Evolutionary conservation across 2,329 filamentous ascomycete species (phyloP).

Genomic region (Epichloe uncinata): DNA sequence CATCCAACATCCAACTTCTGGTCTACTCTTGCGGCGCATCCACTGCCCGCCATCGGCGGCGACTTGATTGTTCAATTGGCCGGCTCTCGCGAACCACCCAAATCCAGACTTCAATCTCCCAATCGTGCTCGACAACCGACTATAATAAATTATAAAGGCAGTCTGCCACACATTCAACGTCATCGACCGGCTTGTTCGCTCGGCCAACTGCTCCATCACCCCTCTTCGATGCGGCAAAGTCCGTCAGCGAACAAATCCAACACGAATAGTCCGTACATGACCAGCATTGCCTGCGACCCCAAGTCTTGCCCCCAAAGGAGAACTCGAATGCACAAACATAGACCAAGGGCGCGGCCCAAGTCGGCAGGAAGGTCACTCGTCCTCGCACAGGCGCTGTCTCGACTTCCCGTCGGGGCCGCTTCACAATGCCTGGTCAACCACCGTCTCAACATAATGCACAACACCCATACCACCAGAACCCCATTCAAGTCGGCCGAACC

Average conservation of each 20-base stretch:
- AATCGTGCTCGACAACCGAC: no score
- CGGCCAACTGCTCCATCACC: background rate
- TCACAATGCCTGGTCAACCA: conserved; percentile 18
- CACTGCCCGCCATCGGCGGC: background rate
- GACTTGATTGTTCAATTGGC: background rate
- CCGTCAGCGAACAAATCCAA: background rate
- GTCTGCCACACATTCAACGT: background rate
- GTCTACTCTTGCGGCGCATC: background rate
- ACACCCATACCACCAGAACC: conserved; percentile 17
- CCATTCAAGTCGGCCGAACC: conserved; percentile 20
- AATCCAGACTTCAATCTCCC: no score
- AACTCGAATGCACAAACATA: conserved; percentile 24
- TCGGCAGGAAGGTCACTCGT: conserved; percentile 22
- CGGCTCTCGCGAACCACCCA: background rate
- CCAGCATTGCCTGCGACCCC: background rate
- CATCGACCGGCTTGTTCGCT: background rate
- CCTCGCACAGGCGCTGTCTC: conserved; percentile 21
- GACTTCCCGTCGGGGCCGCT: conserved; percentile 17
- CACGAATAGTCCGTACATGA: background rate
- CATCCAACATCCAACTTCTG: background rate
- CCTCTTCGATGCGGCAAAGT: conserved; percentile 1
- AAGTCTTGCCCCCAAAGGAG: conserved; percentile 4
- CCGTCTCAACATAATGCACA: conserved; percentile 24
- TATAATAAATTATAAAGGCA: no score
- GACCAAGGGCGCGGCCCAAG: conserved; percentile 24